Evolutionary conservation across 1,139 yeast genomes (phyloP).

Genomic region (Geotrichum carabidarum): DNA sequence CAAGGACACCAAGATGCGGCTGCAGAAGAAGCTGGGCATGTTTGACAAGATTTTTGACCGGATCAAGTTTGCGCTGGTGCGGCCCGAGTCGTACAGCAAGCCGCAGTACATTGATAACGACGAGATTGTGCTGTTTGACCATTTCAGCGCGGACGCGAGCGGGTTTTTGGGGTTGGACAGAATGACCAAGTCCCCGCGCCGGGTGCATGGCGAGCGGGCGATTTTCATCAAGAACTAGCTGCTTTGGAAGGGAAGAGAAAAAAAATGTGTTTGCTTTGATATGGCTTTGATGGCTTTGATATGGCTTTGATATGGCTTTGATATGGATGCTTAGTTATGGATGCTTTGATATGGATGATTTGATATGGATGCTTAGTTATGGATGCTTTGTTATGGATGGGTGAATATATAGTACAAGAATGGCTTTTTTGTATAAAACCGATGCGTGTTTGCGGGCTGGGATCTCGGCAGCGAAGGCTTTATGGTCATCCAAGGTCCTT

Average conservation of each 20-base stretch:
- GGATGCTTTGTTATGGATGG: too few species aligned
- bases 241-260: too few species aligned
- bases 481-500: too few species aligned
- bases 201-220: slow-evolving; percentile 48
- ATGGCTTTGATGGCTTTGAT: too few species aligned
- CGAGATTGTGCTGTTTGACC: slow-evolving; percentile 48
- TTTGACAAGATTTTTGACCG: slow-evolving; percentile 76
- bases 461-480: too few species aligned
- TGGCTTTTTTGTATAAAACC: too few species aligned
- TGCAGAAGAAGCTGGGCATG: slow-evolving; percentile 64
- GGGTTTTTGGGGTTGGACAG: slow-evolving; percentile 75
- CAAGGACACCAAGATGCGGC: slow-evolving; percentile 58
- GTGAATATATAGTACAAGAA: too few species aligned
- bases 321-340: neutral
- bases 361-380: too few species aligned
- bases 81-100: slow-evolving; percentile 18
- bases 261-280: too few species aligned
- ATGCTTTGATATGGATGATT: neutral
- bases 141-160: slow-evolving; percentile 41
- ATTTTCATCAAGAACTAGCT: slow-evolving; percentile 47
- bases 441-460: too few species aligned
- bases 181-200: slow-evolving; percentile 58
- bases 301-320: neutral
- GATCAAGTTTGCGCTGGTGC: slow-evolving; percentile 54
- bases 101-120: slow-evolving; percentile 52